Evolutionary conservation across 257 asterid species (phyloP).

Genomic region (Salvia miltiorrhiza): DNA sequence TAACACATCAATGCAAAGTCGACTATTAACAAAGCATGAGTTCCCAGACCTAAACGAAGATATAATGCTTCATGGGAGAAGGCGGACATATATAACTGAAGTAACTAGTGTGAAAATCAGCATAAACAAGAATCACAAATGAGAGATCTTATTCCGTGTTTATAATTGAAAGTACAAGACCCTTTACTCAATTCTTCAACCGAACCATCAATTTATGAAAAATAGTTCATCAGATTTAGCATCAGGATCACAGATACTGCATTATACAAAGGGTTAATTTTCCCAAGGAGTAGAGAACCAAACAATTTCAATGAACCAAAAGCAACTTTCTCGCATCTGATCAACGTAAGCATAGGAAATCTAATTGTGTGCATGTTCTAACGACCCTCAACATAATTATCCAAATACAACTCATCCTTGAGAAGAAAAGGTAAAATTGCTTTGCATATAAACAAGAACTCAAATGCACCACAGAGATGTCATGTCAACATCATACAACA

Average conservation of each 20-base stretch:
- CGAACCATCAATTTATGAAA: not conserved
- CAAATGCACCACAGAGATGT: not conserved
- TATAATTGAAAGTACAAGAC: not conserved
- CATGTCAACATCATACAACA: not conserved
- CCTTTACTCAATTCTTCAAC: not conserved
- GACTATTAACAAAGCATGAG: not conserved
- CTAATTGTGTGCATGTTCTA: not conserved
- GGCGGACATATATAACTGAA: not conserved
- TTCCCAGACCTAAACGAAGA: not conserved
- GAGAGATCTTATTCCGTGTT: not conserved
- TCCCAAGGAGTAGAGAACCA: not conserved
- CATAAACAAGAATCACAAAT: not conserved
- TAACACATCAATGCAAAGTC: slow-evolving; percentile 2
- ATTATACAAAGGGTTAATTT: not conserved
- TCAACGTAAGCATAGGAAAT: not conserved
- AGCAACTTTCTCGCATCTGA: not conserved
- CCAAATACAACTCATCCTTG: not conserved
- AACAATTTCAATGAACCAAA: slow-evolving; percentile 2
- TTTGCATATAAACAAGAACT: not conserved
- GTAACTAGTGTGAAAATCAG: not conserved
- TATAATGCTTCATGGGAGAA: not conserved
- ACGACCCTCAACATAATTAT: not conserved
- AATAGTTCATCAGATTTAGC: not conserved
- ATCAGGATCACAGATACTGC: not conserved
- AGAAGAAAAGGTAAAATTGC: not conserved